These are phyloP conservation scores for Clavariopsis aquatica DNA, from an alignment of 495 filamentous ascomycete genomes.

Conservation along the genomic window DNA sequence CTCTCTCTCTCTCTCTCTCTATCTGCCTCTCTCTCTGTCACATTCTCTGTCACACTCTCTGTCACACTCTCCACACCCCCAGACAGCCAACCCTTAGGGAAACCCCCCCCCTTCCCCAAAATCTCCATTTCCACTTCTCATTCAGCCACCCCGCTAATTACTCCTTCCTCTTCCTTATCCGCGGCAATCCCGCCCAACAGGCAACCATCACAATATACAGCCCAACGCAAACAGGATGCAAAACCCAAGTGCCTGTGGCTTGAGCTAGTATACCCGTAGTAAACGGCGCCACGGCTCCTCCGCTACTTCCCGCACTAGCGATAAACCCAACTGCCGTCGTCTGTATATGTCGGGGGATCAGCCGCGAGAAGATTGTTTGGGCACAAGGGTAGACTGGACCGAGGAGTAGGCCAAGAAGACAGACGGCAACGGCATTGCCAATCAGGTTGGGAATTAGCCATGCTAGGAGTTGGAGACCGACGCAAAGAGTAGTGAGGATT, in stretches of 20 bases:
- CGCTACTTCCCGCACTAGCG: slow-evolving; percentile 69
- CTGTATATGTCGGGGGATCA: slow-evolving; percentile 63
- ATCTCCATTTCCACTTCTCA: too few relatives aligned
- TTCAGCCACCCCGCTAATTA: neutral
- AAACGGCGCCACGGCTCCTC: slow-evolving; percentile 74
- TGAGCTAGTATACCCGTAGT: slow-evolving; percentile 71
- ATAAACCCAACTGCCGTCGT: slow-evolving; percentile 70
- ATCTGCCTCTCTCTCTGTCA: too few relatives aligned
- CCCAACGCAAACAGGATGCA: slow-evolving; percentile 68
- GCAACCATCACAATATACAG: slow-evolving; percentile 70
- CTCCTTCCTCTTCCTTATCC: slow-evolving; percentile 56
- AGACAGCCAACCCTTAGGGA: too few relatives aligned
- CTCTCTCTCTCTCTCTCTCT: too few relatives aligned
- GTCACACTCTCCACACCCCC: too few relatives aligned
- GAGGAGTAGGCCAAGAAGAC: slow-evolving; percentile 73
- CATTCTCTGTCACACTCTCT: too few relatives aligned
- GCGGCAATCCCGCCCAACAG: slow-evolving; percentile 64
- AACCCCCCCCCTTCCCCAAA: too few relatives aligned
- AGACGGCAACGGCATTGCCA: slow-evolving; percentile 55
- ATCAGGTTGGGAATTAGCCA: slow-evolving; percentile 64
- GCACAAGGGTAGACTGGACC: slow-evolving; percentile 77
- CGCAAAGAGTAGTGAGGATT: slow-evolving; percentile 58
- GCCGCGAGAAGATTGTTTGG: slow-evolving; percentile 63
- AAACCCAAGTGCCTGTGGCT: slow-evolving; percentile 66
- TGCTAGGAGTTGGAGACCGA: slow-evolving; percentile 67